A percentile compares a stretch with the other conserved stretches of the same genome.
Conservation (phyloP, 1,139 yeast genomes). For the Magnusiomyces sp. region DNA sequence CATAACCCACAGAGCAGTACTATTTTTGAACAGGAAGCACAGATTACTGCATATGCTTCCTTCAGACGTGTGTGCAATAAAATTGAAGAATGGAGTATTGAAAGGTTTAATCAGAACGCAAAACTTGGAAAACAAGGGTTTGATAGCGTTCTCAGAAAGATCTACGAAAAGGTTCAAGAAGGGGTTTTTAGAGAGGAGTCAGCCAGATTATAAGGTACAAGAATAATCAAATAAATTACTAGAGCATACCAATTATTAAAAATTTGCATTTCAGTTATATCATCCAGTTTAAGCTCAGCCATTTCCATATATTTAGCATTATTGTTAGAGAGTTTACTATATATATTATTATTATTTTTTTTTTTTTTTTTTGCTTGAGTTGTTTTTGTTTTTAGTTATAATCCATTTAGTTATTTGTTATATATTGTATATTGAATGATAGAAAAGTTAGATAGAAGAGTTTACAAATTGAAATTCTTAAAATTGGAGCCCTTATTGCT, state of each 20-base stretch:
- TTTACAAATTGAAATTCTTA: no score
- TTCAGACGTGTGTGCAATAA: constrained; percentile 64
- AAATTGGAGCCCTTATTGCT: background rate
- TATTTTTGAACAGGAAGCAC: constrained; percentile 70
- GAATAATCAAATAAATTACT: no score
- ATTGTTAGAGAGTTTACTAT: no score
- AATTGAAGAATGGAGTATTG: constrained; percentile 87
- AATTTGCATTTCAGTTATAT: no score
- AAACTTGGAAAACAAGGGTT: constrained; percentile 72
- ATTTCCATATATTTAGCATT: no score
- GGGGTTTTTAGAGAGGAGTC: constrained; percentile 25
- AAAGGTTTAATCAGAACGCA: constrained; percentile 84
- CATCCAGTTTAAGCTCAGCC: no score
- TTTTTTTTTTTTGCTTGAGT: no score
- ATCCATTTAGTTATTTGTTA: background rate
- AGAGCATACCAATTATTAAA: no score
- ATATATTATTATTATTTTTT: no score
- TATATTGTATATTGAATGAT: background rate
- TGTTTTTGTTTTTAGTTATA: background rate
- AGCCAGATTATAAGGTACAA: background rate
- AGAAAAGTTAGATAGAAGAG: no score
- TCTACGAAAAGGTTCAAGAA: constrained; percentile 37
- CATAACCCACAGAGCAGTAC: constrained; percentile 45
- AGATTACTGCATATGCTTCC: constrained; percentile 76
- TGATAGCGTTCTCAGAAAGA: constrained; percentile 59